Evolutionary conservation across 1,284 basidiomycete species (phyloP), one percentile per base, ranked within the genome.

Genomic region (Salmacisia buchloeana): DNA sequence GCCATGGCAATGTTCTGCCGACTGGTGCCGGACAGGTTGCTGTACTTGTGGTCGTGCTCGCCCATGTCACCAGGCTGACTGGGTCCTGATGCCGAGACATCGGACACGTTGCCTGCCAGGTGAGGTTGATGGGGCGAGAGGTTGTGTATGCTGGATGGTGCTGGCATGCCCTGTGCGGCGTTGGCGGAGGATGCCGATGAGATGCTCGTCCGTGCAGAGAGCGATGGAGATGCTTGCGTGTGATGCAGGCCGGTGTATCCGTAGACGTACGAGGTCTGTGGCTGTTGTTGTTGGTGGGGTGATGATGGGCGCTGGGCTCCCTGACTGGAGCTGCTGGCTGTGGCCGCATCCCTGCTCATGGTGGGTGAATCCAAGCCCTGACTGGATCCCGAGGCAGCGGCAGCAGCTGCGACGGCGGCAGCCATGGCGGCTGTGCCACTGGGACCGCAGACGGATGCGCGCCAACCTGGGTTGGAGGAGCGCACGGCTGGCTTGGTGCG

Each of bases 1-100:
- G 49, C 49, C 49, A 54, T 54, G 49, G 49, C 49, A 31, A 54
- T 54, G 27, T 31, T 54, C 49, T 54, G 49, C n/a, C 49, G 23
- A 33, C 49, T 54, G 9, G 49, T 33, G 3, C 49, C 49, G 27
- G 49, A 54, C 49, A 54, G 27, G 21, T 25, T 18, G 21, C 49
- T 54, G 49, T 54, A 54, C 49, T 54, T 27, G 5, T 43, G 18
- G 39, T 43, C 23, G 18, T n/a, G 39, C 23, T 43, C 39, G 39
- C 5, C 39, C 6, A 15, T 43, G 39, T 43, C 18, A 5, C 39
- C 39, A n/a, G 18, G 39, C 5, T 43, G 39, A 6, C 39, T 21
- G 18, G 18, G 39, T 18, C 39, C 39, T 43, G 39, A 15, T 5
- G 49, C 49, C 15, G 49, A 54, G 10, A 31, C 18, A 3, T 54